Conservation (phyloP, 768 basidiomycete genomes). For the Tricholoma sp. region DNA sequence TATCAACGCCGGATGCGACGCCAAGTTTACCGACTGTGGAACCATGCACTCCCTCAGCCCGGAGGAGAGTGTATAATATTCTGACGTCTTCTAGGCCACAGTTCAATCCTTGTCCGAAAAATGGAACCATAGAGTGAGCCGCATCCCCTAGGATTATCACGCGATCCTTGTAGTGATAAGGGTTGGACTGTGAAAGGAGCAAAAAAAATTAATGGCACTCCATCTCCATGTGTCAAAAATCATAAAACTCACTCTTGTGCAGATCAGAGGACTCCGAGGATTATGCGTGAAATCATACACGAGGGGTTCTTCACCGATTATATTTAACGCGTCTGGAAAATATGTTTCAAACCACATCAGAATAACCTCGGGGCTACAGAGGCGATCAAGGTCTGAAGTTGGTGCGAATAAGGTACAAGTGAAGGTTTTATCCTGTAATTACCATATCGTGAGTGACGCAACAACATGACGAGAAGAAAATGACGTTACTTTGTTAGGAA, state of each 20-base stretch:
- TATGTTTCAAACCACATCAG: slow-evolving; percentile 74
- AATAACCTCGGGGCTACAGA: slow-evolving; percentile 52
- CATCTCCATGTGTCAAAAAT: slow-evolving; percentile 2
- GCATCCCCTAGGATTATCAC: slow-evolving; percentile 90
- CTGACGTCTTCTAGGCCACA: slow-evolving; percentile 98
- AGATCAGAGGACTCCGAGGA: slow-evolving; percentile 86
- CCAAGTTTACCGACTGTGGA: slow-evolving; percentile 30
- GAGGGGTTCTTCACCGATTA: slow-evolving; percentile 79
- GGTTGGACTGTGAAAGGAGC: slow-evolving; percentile 50
- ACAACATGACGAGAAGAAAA: slow-evolving; percentile 11
- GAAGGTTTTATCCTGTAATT: slow-evolving; percentile 86
- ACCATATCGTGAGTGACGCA: slow-evolving; percentile 20
- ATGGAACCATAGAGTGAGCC: slow-evolving; percentile 98
- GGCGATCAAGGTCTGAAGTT: slow-evolving; percentile 64
- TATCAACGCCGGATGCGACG: slow-evolving; percentile 47
- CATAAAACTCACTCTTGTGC: slow-evolving; percentile 68
- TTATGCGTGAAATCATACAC: slow-evolving; percentile 76
- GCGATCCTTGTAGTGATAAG: slow-evolving; percentile 88
- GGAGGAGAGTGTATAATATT: slow-evolving; percentile 72
- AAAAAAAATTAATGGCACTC: slow-evolving; percentile 22
- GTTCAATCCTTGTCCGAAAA: slow-evolving; percentile 96
- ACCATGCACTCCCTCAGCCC: slow-evolving; percentile 57
- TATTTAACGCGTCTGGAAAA: slow-evolving; percentile 83
- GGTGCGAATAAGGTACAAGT: slow-evolving; percentile 96
- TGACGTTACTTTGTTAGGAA: slow-evolving; percentile 85